phyloP scores from a whole-genome alignment of 495 filamentous ascomycete genomes.

The Parathielavia appendiculata region DNA sequence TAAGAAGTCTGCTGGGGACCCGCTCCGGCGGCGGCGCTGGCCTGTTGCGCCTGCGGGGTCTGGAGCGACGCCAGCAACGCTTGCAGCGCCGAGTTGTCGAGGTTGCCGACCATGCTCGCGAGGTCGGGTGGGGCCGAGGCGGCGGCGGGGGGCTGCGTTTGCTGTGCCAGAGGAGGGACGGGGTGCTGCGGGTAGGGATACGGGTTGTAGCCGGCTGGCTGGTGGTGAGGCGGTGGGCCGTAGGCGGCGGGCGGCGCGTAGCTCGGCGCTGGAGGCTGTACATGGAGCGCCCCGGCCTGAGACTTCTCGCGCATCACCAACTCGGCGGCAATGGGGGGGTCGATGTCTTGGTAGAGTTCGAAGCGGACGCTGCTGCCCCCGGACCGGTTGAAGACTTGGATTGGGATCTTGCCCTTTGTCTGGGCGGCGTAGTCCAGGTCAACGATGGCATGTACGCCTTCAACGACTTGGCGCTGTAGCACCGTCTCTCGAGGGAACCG shows the following conservation, averaged over 20 bases:
- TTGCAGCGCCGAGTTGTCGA: slow-evolving; percentile 69
- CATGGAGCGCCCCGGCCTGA: slow-evolving; percentile 33
- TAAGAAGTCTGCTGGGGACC: background rate
- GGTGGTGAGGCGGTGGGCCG: slow-evolving; percentile 20
- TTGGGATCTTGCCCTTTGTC: slow-evolving; percentile 60
- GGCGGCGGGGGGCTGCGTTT: slow-evolving; percentile 20
- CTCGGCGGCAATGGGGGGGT: slow-evolving; percentile 69
- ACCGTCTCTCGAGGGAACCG: slow-evolving; percentile 70
- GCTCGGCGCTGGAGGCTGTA: slow-evolving; percentile 26
- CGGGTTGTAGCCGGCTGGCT: slow-evolving; percentile 17
- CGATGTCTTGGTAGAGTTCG: slow-evolving; percentile 78
- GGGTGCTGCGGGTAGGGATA: slow-evolving; percentile 37
- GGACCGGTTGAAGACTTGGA: slow-evolving; percentile 82
- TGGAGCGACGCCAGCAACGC: slow-evolving; percentile 63
- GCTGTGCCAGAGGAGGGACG: slow-evolving; percentile 37
- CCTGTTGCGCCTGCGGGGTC: slow-evolving; percentile 44
- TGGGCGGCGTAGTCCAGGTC: slow-evolving; percentile 66
- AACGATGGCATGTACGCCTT: slow-evolving; percentile 82
- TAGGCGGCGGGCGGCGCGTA: slow-evolving; percentile 20
- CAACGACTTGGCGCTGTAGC: slow-evolving; percentile 76
- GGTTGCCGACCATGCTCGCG: slow-evolving; percentile 49
- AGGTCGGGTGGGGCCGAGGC: slow-evolving; percentile 42
- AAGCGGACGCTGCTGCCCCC: slow-evolving; percentile 64
- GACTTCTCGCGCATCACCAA: slow-evolving; percentile 70
- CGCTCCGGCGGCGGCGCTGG: background rate